A percentile compares a stretch with the other conserved stretches of the same genome.
Conservation (phyloP, 495 filamentous ascomycete genomes). For the Talaromyces stipitatus region DNA sequence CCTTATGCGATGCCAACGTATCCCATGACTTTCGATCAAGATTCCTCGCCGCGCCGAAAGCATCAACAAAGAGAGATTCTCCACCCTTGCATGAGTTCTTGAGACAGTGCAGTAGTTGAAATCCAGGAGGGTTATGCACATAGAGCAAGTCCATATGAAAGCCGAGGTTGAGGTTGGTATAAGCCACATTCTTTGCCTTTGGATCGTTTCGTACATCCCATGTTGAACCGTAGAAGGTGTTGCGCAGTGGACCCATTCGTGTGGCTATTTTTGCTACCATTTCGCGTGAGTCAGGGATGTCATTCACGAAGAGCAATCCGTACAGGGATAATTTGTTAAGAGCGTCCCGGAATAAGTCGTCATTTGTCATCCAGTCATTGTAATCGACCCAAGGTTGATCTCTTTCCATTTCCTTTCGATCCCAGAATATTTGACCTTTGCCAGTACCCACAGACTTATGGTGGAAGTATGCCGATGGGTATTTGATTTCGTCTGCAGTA, state of each 20-base stretch:
- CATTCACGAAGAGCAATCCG: constrained; percentile 67
- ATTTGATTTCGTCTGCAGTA: not conserved
- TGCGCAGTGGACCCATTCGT: constrained; percentile 65
- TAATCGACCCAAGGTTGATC: constrained; percentile 50
- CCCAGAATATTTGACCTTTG: constrained; percentile 26
- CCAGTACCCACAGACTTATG: not conserved
- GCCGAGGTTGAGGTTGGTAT: constrained; percentile 69
- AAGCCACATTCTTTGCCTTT: constrained; percentile 81
- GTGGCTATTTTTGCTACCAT: constrained; percentile 59
- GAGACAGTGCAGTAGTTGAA: constrained; percentile 84
- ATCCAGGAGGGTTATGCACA: constrained; percentile 65
- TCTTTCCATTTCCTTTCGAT: constrained; percentile 12
- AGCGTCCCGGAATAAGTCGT: constrained; percentile 42
- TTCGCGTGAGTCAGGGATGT: constrained; percentile 55
- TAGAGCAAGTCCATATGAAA: constrained; percentile 94
- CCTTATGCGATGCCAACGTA: constrained; percentile 30
- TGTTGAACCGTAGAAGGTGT: constrained; percentile 81
- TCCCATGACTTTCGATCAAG: constrained; percentile 7
- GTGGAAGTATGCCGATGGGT: not conserved
- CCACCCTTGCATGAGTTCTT: constrained; percentile 68
- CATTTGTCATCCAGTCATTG: constrained; percentile 56
- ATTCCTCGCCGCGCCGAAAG: constrained; percentile 47
- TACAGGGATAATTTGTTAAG: constrained; percentile 45
- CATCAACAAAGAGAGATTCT: constrained; percentile 74
- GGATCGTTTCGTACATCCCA: constrained; percentile 80